Base-by-base conservation (phyloP, 2,329 filamentous ascomycete genomes). In the Ophiostoma novo-ulmi region DNA sequence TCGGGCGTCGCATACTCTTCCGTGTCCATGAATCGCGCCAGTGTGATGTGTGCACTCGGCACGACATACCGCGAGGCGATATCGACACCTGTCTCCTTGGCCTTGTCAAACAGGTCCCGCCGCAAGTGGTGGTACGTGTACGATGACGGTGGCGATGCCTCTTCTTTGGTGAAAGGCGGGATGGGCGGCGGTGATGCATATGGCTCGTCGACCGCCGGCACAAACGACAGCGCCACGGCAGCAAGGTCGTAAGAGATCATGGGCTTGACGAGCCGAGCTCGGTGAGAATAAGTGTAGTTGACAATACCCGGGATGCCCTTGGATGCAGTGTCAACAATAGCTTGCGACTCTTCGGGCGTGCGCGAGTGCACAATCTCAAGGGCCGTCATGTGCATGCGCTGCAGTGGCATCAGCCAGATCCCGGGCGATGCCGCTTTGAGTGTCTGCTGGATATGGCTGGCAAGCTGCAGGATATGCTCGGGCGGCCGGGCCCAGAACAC, bases 81-180 rank as follows among this genome's bases (percentile, higher is more conserved):
- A 20, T 85, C 80, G n/a, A 94, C 82, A 0, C 91, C 91, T 0
- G 88, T 84, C 3, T 81, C 81, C 65, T 83, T 81, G 3, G 87
- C 85, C 36, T 87, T 81, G 67, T 85, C 82, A 78, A 89, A 95
- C 14, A 96, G 78, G 77, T 97, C 93, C 4, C 90, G 85, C 2
- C 94, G 88, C 10, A 98, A 86, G 79, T 98, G 94, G 77, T 97
- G 94, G 78, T 97, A 97, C 0, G 91, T 94, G 80, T 92, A 97
- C 1, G 75, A 76, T 74, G 95, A 91, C 22, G 87, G 84, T 55
- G 76, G 58, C 48, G 22, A 71, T 3, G 74, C 74, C 13, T 77
- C 73, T 5, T 66, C 73, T 31, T 67, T 48, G 4, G 76, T 76
- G 20, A 75, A 73, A 39, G 80, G 79, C 0, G 82, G 80, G 5